These are phyloP conservation scores for Pseudocohnilembus persalinus DNA, from an alignment of 169 alveolate genomes.

Conservation along the genomic window DNA sequence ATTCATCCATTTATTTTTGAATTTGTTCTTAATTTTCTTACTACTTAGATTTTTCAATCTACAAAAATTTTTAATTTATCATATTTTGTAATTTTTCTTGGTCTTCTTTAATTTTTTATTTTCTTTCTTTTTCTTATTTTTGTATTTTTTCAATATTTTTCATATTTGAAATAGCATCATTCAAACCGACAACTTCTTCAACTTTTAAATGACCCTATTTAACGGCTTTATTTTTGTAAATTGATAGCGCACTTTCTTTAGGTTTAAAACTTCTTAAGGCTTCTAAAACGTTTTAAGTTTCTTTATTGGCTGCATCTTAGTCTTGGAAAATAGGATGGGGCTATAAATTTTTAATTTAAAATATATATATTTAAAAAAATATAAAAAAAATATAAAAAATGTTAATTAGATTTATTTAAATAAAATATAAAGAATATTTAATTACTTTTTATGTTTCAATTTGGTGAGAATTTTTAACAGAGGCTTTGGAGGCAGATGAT, in stretches of 20 bases:
- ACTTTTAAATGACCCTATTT: slow-evolving; percentile 6
- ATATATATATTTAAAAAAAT: neutral
- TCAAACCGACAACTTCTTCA: slow-evolving; percentile 21
- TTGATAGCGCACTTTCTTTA: slow-evolving; percentile 51
- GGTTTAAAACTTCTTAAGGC: slow-evolving; percentile 61
- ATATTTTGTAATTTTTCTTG: no score
- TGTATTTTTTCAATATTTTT: slow-evolving; percentile 12
- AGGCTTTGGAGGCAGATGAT: slow-evolving; percentile 55
- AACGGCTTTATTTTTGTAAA: slow-evolving; percentile 7
- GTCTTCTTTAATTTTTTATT: slow-evolving; percentile 21
- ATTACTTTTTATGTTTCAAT: neutral
- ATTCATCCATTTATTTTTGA: slow-evolving; percentile 15
- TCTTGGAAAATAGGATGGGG: slow-evolving; percentile 48
- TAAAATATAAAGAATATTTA: no score
- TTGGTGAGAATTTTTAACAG: slow-evolving; percentile 22
- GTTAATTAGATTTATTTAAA: no score
- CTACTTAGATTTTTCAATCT: no score
- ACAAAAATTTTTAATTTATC: no score
- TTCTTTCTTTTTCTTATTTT: slow-evolving; percentile 28
- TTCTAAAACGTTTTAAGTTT: slow-evolving; percentile 44
- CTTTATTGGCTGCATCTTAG: slow-evolving; percentile 32
- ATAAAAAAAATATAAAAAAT: neutral
- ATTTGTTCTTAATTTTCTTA: no score
- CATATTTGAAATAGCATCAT: slow-evolving; percentile 20
- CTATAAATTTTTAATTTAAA: slow-evolving; percentile 6